phyloP scores from a whole-genome alignment of 176 grass and related monocot species.

The Rhipidocladum racemiflorum region DNA sequence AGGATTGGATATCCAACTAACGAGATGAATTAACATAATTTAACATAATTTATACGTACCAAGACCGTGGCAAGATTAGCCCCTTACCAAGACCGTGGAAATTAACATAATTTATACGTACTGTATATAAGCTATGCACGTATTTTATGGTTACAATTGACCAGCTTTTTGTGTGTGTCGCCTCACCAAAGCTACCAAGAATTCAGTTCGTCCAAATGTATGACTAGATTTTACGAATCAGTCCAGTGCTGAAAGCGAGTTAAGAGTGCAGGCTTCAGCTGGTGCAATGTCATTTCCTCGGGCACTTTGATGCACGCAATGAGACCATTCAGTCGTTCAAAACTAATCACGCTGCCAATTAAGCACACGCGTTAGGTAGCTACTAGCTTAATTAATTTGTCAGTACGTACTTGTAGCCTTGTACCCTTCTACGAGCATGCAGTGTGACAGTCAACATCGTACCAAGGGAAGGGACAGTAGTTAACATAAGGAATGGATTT shows the following conservation, averaged over 20 bases:
- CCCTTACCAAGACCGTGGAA: background rate
- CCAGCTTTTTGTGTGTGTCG: background rate
- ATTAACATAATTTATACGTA: background rate
- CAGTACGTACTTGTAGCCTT: background rate
- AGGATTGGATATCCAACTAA: background rate
- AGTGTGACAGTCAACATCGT: background rate
- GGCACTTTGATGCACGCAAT: background rate
- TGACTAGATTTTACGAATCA: background rate
- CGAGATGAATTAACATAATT: too few relatives aligned
- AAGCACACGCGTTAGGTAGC: background rate
- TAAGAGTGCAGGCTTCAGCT: background rate
- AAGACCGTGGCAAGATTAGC: too few relatives aligned
- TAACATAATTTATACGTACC: too few relatives aligned
- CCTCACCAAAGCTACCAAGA: background rate
- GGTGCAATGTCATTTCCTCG: conserved; percentile 13
- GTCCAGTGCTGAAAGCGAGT: background rate
- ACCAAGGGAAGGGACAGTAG: too few relatives aligned
- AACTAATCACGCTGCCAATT: background rate
- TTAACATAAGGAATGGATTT: background rate
- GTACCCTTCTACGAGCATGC: background rate
- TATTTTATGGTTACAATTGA: conserved; percentile 1
- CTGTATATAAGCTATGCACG: background rate
- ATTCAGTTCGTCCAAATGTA: background rate
- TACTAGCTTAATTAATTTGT: background rate
- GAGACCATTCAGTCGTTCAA: background rate